A percentile compares a stretch with the other conserved stretches of the same genome.
Conservation (phyloP, 345 rosid species). For the Arabidopsis suecica region DNA sequence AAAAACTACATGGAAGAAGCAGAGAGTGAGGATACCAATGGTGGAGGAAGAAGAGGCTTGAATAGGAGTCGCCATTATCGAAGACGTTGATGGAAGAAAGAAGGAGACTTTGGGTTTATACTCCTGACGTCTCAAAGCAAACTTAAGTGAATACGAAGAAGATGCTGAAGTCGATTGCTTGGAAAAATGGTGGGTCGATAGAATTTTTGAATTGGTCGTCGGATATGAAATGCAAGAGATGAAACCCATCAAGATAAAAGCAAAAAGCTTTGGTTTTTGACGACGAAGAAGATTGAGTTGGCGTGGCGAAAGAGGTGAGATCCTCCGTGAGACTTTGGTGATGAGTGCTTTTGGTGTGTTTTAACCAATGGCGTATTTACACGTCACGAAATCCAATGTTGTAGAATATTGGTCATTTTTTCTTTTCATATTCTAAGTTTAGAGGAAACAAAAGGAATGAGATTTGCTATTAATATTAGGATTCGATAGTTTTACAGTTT, state of each 20-base stretch:
- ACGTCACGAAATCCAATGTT: conserved; percentile 24
- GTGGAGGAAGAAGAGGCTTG: conserved; percentile 58
- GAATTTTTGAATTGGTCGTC: conserved; percentile 20
- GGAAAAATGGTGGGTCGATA: conserved; percentile 26
- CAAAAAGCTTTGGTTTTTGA: conserved; percentile 16
- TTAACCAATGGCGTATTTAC: conserved; percentile 26
- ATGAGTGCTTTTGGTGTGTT: conserved; percentile 27
- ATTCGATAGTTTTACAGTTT: conserved; percentile 19
- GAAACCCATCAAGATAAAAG: conserved; percentile 48
- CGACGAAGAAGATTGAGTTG: conserved; percentile 32
- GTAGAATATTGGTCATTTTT: neutral
- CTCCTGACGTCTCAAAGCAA: conserved; percentile 30
- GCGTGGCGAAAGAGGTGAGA: neutral
- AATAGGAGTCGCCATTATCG: conserved; percentile 50
- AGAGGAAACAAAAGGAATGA: neutral
- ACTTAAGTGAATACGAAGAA: conserved; percentile 21
- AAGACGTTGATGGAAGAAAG: conserved; percentile 36
- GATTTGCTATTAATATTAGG: neutral
- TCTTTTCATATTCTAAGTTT: too few species aligned
- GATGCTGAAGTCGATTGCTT: conserved; percentile 12
- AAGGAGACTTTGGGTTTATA: conserved; percentile 32
- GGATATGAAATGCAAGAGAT: conserved; percentile 43
- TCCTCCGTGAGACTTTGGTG: conserved; percentile 19
- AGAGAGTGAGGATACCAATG: conserved; percentile 48
- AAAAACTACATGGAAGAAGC: neutral